These are phyloP conservation scores for Inga laurina DNA, from an alignment of 306 rosid species.

Conservation along the genomic window DNA sequence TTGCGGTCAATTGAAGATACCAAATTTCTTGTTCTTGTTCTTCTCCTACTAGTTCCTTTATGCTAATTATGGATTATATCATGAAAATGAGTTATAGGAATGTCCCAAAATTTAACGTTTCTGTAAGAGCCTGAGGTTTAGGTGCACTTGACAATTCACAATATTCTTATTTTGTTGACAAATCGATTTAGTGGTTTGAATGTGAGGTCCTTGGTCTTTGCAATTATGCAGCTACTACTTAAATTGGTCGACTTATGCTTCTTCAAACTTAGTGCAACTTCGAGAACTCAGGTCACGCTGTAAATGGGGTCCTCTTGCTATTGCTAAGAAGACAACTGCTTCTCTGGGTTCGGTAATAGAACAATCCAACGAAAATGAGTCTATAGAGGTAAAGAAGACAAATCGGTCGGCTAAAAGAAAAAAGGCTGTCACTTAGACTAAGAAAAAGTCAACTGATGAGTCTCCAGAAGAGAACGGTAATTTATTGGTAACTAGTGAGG, in stretches of 20 bases:
- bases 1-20: not conserved
- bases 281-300: constrained; percentile 45
- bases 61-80: not conserved
- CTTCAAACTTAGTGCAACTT: constrained; percentile 49
- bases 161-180: not conserved
- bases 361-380: constrained; percentile 51
- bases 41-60: not conserved
- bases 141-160: not conserved
- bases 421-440: constrained; percentile 28
- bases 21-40: not conserved
- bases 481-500: constrained; percentile 42
- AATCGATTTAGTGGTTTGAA: constrained; percentile 29
- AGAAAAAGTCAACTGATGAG: constrained; percentile 55
- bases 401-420: constrained; percentile 55
- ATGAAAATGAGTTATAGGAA: constrained; percentile 10
- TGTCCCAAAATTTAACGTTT: not conserved
- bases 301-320: constrained; percentile 59
- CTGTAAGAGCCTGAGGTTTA: constrained; percentile 4
- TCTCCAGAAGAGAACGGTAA: constrained; percentile 39
- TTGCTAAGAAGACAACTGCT: constrained; percentile 65
- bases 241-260: constrained; percentile 41
- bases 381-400: constrained; percentile 56
- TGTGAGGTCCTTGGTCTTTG: constrained; percentile 26
- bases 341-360: constrained; percentile 46
- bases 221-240: constrained; percentile 58